Evolutionary conservation across 305 asterid genomes (phyloP).

Genomic region (Solanum aculeatissimum): DNA sequence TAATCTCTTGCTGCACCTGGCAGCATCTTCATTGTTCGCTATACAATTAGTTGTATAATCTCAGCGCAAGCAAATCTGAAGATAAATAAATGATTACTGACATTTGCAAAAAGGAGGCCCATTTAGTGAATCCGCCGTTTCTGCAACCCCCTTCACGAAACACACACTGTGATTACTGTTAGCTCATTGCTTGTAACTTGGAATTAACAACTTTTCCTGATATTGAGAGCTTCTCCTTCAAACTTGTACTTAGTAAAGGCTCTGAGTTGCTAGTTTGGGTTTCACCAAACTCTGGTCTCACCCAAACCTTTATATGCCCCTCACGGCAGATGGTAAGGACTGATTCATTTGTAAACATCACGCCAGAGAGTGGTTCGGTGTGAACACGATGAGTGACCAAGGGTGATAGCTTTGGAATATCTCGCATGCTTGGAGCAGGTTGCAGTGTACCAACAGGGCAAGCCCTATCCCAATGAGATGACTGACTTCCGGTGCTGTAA

Average conservation of each 20-base stretch:
- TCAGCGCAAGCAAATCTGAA: not conserved
- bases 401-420: slow-evolving; percentile 83
- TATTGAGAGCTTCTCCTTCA: slow-evolving; percentile 40
- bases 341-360: slow-evolving; percentile 77
- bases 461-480: slow-evolving; percentile 87
- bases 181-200: slow-evolving; percentile 40
- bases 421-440: slow-evolving; percentile 86
- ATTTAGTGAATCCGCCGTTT: not conserved
- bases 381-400: slow-evolving; percentile 82
- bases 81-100: not conserved
- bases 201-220: slow-evolving; percentile 42
- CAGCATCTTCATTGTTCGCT: not conserved
- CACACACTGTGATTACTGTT: not conserved
- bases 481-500: slow-evolving; percentile 79
- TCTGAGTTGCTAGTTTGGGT: slow-evolving; percentile 50
- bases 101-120: not conserved
- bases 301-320: slow-evolving; percentile 92
- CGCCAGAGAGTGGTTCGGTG: slow-evolving; percentile 89
- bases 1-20: not conserved
- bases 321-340: slow-evolving; percentile 81
- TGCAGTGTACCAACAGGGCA: slow-evolving; percentile 69
- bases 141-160: not conserved
- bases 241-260: slow-evolving; percentile 33
- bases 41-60: not conserved
- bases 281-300: slow-evolving; percentile 64